phyloP scores from a whole-genome alignment of 495 filamentous ascomycete species.

The Cercophora scortea region DNA sequence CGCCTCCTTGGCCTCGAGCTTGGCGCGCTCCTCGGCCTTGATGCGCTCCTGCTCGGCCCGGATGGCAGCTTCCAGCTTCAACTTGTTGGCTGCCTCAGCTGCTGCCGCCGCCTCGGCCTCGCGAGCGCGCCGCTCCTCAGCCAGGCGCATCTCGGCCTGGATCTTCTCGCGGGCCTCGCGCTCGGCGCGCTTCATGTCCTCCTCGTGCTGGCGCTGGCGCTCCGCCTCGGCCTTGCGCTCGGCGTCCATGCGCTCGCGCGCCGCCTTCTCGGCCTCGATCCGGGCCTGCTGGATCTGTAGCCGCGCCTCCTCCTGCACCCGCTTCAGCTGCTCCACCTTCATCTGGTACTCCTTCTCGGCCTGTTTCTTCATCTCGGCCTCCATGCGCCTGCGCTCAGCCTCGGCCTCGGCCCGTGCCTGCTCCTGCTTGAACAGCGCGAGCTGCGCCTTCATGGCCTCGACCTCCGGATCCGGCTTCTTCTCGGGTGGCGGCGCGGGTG shows the following conservation, averaged over 20 bases:
- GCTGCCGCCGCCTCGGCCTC: slow-evolving; percentile 42
- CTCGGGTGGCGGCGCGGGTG: slow-evolving; percentile 25
- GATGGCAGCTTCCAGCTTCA: slow-evolving; percentile 26
- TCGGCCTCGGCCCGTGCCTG: slow-evolving; percentile 27
- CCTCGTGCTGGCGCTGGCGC: slow-evolving; percentile 23
- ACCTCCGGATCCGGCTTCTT: slow-evolving; percentile 38
- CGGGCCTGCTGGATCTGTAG: slow-evolving; percentile 31
- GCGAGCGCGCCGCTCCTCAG: slow-evolving; percentile 30
- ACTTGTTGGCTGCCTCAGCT: slow-evolving; percentile 32
- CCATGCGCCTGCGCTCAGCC: slow-evolving; percentile 34
- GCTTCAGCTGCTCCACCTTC: background rate
- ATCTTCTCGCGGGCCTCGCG: slow-evolving; percentile 36
- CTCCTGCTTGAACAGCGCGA: slow-evolving; percentile 30
- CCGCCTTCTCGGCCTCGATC: slow-evolving; percentile 36
- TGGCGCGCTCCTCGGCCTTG: slow-evolving; percentile 6
- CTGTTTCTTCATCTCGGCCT: slow-evolving; percentile 32
- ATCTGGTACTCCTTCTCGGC: slow-evolving; percentile 21
- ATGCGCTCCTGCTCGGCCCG: slow-evolving; percentile 18
- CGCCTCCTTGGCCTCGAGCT: slow-evolving; percentile 19
- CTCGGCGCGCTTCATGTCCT: slow-evolving; percentile 29
- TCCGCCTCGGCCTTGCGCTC: slow-evolving; percentile 30
- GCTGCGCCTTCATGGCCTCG: slow-evolving; percentile 31
- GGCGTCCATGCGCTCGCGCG: slow-evolving; percentile 26
- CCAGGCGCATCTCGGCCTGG: slow-evolving; percentile 24
- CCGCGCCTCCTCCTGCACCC: slow-evolving; percentile 25